Percentiles rank a stretch among this genome's conserved stretches.
Conservation (phyloP, 768 basidiomycete genomes). For the Neoboletus subvelutipes region DNA sequence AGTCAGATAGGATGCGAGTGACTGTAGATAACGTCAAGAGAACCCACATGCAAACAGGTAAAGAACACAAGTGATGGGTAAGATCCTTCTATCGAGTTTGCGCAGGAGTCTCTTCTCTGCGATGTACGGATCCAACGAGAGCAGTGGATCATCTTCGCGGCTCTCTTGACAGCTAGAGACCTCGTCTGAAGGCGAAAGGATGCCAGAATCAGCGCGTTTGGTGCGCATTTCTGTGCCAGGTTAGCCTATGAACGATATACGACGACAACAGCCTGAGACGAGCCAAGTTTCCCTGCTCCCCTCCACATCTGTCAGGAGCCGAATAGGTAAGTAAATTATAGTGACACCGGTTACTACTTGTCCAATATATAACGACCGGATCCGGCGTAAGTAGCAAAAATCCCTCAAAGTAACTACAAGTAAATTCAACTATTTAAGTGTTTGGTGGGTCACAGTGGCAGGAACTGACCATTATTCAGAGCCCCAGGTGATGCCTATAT, state of each 20-base stretch:
- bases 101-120: constrained; percentile 57
- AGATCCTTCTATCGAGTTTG: constrained; percentile 65
- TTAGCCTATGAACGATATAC: not conserved
- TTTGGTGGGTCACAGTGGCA: too few relatives aligned
- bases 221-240: constrained; percentile 13
- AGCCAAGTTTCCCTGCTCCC: not conserved
- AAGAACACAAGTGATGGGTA: constrained; percentile 70
- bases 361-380: not conserved
- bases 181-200: constrained; percentile 7
- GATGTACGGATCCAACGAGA: constrained; percentile 12
- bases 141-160: constrained; percentile 21
- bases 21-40: not conserved
- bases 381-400: not conserved
- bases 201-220: constrained; percentile 12
- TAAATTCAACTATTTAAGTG: too few relatives aligned
- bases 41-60: constrained; percentile 75
- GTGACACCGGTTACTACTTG: not conserved
- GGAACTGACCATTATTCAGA: too few relatives aligned
- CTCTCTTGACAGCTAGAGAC: not conserved
- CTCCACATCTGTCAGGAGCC: not conserved
- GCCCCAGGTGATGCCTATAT: too few relatives aligned
- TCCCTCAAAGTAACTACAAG: not conserved
- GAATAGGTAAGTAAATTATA: not conserved
- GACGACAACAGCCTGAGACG: not conserved
- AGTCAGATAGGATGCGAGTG: not conserved